Percentiles rank a stretch among this genome's conserved stretches.
Conservation (phyloP, 176 grass and related monocot genomes). For the Dactylis glomerata region DNA sequence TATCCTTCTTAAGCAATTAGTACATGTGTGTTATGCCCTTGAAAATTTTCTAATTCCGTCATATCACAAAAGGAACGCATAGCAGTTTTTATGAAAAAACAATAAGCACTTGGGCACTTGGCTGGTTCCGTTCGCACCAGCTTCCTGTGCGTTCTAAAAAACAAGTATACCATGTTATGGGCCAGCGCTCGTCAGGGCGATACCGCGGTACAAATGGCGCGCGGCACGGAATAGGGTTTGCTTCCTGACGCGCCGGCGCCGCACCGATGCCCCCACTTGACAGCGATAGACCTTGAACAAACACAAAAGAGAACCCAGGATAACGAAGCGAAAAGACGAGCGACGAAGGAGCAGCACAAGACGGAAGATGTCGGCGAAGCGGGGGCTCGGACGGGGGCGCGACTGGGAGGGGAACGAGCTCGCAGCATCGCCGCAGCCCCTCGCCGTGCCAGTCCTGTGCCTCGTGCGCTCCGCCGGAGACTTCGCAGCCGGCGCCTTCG, state of each 20-base stretch:
- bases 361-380: conserved; percentile 37
- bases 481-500: conserved; percentile 58
- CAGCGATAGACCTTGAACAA: conserved; percentile 15
- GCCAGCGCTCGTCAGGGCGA: too few relatives aligned
- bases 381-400: conserved; percentile 27
- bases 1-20: too few relatives aligned
- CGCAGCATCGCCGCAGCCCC: neutral
- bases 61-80: too few relatives aligned
- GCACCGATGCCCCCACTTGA: neutral
- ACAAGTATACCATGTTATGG: too few relatives aligned
- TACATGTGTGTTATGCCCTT: too few relatives aligned
- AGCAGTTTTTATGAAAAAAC: too few relatives aligned
- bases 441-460: conserved; percentile 51
- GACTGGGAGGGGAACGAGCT: conserved; percentile 40
- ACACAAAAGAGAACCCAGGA: neutral
- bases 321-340: neutral
- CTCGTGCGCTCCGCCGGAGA: conserved; percentile 72
- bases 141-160: too few relatives aligned
- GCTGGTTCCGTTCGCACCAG: too few relatives aligned
- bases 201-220: too few relatives aligned
- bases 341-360: neutral
- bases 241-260: neutral
- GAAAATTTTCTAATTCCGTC: too few relatives aligned
- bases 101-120: too few relatives aligned
- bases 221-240: too few relatives aligned